Evolutionary conservation across 495 filamentous ascomycete genomes (phyloP).

Genomic region (Penicillium lagena): DNA sequence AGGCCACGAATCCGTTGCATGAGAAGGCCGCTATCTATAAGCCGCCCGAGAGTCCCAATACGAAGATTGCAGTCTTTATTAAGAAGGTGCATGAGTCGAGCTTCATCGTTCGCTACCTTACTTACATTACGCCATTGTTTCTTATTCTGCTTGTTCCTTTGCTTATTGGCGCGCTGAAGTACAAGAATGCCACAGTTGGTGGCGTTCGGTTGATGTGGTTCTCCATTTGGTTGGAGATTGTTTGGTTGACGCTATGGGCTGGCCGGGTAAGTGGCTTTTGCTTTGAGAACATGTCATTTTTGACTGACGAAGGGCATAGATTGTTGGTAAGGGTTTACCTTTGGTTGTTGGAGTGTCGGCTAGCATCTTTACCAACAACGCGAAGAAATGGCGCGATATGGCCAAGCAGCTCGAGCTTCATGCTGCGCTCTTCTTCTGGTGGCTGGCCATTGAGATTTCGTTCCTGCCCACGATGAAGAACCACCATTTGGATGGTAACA

Average conservation of each 20-base stretch:
- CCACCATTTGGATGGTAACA: constrained; percentile 60
- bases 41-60: constrained; percentile 61
- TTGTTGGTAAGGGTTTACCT: constrained; percentile 72
- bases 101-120: constrained; percentile 74
- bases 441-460: constrained; percentile 70
- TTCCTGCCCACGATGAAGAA: constrained; percentile 57
- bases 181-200: constrained; percentile 60
- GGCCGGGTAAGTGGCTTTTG: constrained; percentile 46
- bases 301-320: constrained; percentile 25
- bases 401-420: constrained; percentile 82
- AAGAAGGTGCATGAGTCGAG: constrained; percentile 68
- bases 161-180: constrained; percentile 66
- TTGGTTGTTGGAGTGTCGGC: constrained; percentile 56
- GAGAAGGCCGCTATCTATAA: constrained; percentile 63
- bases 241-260: constrained; percentile 90
- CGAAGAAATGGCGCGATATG: constrained; percentile 92
- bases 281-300: no score
- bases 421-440: constrained; percentile 86
- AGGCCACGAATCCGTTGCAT: constrained; percentile 66
- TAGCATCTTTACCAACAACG: constrained; percentile 77
- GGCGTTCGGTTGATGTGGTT: constrained; percentile 84
- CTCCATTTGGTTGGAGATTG: constrained; percentile 86
- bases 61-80: constrained; percentile 53
- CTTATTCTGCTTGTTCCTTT: constrained; percentile 73
- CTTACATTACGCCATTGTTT: constrained; percentile 75